Evolutionary conservation across 768 basidiomycete genomes (phyloP).

Genomic region (Pisolithus orientalis): DNA sequence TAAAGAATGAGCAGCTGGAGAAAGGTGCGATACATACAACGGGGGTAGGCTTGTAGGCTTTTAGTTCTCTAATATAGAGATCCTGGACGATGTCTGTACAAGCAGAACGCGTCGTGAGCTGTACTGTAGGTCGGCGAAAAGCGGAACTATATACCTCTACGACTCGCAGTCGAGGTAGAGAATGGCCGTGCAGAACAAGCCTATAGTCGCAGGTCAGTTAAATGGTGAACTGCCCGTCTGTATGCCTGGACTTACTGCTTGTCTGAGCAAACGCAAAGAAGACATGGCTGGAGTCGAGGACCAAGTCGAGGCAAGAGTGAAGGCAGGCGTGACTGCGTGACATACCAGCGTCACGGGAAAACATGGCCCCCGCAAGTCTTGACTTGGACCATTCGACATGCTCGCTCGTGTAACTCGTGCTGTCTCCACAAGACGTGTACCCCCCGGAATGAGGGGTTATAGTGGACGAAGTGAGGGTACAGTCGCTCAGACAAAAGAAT

Average conservation of each 20-base stretch:
- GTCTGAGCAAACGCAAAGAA: constrained; percentile 48
- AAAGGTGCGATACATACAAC: constrained; percentile 42
- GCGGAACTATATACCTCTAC: constrained; percentile 49
- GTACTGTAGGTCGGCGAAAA: constrained; percentile 15
- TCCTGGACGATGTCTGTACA: constrained; percentile 84
- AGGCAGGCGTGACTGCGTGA: neutral
- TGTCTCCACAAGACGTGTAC: constrained; percentile 28
- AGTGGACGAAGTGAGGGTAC: constrained; percentile 46
- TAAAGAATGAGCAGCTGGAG: neutral
- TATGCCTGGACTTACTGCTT: constrained; percentile 11
- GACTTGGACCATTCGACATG: constrained; percentile 12
- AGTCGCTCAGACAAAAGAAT: constrained; percentile 56
- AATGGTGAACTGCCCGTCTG: neutral
- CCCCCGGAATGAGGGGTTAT: constrained; percentile 27
- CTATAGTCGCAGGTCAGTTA: neutral
- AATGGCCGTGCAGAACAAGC: constrained; percentile 53
- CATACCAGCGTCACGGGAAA: neutral
- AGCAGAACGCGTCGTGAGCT: constrained; percentile 5
- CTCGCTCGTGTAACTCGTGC: constrained; percentile 28
- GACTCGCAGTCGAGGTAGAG: constrained; percentile 51
- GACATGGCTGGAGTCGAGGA: constrained; percentile 43
- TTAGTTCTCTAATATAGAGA: constrained; percentile 85
- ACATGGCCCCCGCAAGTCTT: neutral
- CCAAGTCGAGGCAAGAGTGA: neutral
- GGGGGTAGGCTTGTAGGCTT: constrained; percentile 76